phyloP scores from a whole-genome alignment of 2,329 filamentous ascomycete species.

The Diaporthe capsici region DNA sequence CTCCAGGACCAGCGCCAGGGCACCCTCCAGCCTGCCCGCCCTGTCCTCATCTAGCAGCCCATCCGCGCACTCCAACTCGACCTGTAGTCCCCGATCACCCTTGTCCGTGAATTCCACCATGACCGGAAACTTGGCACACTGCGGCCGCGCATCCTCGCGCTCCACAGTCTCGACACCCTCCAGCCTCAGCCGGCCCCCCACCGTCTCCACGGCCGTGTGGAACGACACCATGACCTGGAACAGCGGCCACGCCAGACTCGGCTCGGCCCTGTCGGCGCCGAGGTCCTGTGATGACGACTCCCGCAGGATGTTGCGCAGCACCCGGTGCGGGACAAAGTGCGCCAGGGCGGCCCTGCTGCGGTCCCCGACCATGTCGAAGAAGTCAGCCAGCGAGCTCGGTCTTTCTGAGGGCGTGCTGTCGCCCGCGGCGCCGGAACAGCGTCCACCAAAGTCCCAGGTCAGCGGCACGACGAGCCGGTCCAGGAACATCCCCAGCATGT shows the following conservation, averaged over 20 bases:
- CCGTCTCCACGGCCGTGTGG: not conserved
- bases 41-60: not conserved
- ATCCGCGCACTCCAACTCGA: not conserved
- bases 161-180: conserved; percentile 4
- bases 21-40: not conserved
- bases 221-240: conserved; percentile 13
- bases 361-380: conserved; percentile 1
- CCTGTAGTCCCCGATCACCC: not conserved
- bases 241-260: not conserved
- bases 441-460: not conserved
- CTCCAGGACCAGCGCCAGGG: not conserved
- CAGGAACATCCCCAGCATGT: conserved; percentile 9
- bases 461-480: not conserved
- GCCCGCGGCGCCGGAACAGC: not conserved
- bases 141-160: not conserved
- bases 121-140: not conserved
- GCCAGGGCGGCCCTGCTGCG: conserved; percentile 5
- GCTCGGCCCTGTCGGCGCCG: not conserved
- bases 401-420: not conserved
- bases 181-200: not conserved
- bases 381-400: not conserved
- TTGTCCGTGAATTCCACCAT: conserved; percentile 11
- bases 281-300: not conserved
- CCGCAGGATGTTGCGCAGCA: not conserved
- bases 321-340: not conserved